Conservation (phyloP, 768 basidiomycete species). For the Clitopilus hobsonii region DNA sequence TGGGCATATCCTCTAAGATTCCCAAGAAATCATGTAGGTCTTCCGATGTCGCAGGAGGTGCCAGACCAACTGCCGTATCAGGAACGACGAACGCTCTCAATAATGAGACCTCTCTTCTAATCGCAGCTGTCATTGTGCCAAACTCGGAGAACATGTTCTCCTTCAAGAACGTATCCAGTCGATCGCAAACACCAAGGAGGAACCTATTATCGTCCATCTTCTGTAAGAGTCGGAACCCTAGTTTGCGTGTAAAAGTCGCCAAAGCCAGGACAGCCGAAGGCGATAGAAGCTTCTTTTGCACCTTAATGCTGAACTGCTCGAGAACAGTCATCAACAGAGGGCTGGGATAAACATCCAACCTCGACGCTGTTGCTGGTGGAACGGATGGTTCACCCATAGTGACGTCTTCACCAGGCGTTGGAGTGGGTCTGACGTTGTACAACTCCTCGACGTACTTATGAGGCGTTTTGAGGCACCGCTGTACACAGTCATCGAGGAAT, state of each 20-base stretch:
- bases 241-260: constrained; percentile 55
- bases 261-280: constrained; percentile 64
- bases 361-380: constrained; percentile 4
- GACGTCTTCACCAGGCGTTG: background rate
- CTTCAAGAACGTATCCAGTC: constrained; percentile 29
- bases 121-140: constrained; percentile 29
- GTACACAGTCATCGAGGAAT: constrained; percentile 86
- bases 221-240: constrained; percentile 52
- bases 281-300: constrained; percentile 46
- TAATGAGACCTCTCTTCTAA: constrained; percentile 41
- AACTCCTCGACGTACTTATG: constrained; percentile 83
- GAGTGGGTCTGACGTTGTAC: constrained; percentile 24
- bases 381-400: background rate
- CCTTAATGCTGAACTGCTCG: constrained; percentile 72
- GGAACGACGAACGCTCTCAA: constrained; percentile 30
- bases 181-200: constrained; percentile 26
- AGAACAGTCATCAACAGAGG: constrained; percentile 77
- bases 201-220: constrained; percentile 45
- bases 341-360: constrained; percentile 45
- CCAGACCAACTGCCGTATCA: constrained; percentile 2
- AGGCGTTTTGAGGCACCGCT: constrained; percentile 76
- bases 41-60: constrained; percentile 6
- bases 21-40: constrained; percentile 40
- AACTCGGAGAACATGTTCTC: constrained; percentile 27
- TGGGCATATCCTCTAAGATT: constrained; percentile 33